Evolutionary conservation across 345 rosid species (phyloP).

Genomic region (Streptanthus diversifolius): DNA sequence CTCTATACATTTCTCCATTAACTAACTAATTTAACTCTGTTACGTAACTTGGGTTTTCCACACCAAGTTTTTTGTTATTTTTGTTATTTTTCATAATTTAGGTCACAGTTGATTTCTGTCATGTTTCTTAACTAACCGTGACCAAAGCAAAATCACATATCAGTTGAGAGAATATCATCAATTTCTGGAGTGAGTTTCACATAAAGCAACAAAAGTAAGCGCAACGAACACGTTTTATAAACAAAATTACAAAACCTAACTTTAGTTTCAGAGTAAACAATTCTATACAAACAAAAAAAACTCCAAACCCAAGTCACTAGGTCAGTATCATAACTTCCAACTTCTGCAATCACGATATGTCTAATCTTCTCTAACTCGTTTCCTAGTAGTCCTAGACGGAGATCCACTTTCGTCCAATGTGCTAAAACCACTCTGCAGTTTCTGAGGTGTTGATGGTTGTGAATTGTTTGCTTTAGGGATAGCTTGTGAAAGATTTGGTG

Average conservation of each 20-base stretch:
- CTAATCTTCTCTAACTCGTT: slow-evolving; percentile 42
- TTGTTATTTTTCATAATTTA: no score
- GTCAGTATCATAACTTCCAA: slow-evolving; percentile 18
- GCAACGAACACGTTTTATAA: background rate
- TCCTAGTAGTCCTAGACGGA: slow-evolving; percentile 20
- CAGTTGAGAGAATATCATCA: background rate
- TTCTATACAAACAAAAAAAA: background rate
- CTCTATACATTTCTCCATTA: no score
- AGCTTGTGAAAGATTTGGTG: slow-evolving; percentile 19
- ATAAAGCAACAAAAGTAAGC: slow-evolving; percentile 1
- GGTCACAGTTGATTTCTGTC: background rate
- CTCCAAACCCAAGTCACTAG: slow-evolving; percentile 1
- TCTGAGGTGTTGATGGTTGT: slow-evolving; percentile 22
- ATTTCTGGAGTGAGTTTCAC: background rate
- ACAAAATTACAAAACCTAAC: background rate
- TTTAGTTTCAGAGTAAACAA: background rate
- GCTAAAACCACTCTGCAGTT: background rate
- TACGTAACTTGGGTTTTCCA: no score
- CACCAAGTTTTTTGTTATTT: no score
- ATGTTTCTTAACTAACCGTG: background rate
- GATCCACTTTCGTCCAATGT: slow-evolving; percentile 1
- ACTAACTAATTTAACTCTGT: no score
- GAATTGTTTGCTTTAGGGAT: slow-evolving; percentile 13
- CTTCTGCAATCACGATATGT: background rate
- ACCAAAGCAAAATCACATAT: background rate